These are phyloP conservation scores for Geotrichum citri-aurantii DNA, from an alignment of 1,139 yeast genomes.

Conservation along the genomic window DNA sequence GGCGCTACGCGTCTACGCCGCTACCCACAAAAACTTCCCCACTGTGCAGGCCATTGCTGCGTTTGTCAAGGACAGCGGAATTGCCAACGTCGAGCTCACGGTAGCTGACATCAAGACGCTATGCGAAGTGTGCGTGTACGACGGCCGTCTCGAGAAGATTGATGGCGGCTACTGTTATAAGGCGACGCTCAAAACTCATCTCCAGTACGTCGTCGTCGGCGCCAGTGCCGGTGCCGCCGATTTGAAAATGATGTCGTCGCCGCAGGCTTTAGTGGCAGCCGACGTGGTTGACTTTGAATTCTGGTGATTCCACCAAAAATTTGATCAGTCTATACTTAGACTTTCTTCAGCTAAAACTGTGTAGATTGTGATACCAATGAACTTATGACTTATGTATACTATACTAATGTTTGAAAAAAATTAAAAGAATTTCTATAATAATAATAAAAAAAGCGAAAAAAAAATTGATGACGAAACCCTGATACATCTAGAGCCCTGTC, in stretches of 20 bases:
- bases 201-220: too few species aligned
- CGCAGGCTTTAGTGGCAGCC: constrained; percentile 21
- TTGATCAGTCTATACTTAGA: not conserved
- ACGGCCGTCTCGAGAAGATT: constrained; percentile 71
- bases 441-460: too few species aligned
- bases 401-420: too few species aligned
- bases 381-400: too few species aligned
- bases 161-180: constrained; percentile 40
- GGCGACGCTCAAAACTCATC: constrained; percentile 44
- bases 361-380: too few species aligned
- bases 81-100: constrained; percentile 75
- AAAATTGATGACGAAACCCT: too few species aligned
- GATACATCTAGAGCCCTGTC: too few species aligned
- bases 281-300: constrained; percentile 7
- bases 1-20: constrained; percentile 41
- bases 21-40: constrained; percentile 58
- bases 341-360: too few species aligned
- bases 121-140: constrained; percentile 82
- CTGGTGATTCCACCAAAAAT: not conserved
- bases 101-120: constrained; percentile 68
- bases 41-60: constrained; percentile 64
- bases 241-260: too few species aligned
- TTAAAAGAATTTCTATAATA: too few species aligned
- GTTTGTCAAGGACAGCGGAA: constrained; percentile 63
- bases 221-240: too few species aligned